Evolutionary conservation across 257 asterid genomes (phyloP).

Genomic region (Gardenia jasminoides): DNA sequence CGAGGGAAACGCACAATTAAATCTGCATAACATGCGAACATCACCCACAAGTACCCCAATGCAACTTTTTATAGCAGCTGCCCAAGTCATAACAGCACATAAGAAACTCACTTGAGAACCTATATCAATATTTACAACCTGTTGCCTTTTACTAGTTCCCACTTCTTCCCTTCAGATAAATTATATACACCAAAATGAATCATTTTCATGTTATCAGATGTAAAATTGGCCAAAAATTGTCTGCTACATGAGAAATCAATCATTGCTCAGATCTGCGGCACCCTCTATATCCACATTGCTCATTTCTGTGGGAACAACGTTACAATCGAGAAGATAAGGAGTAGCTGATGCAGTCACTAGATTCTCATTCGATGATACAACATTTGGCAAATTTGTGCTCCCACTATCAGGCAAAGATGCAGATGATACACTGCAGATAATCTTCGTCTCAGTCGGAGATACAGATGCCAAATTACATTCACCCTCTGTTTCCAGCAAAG

Average conservation of each 20-base stretch:
- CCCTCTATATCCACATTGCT: conserved; percentile 14
- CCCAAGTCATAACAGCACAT: background rate
- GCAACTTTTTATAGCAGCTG: background rate
- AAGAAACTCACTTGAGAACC: background rate
- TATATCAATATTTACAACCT: background rate
- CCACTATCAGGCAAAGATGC: conserved; percentile 28
- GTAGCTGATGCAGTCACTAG: conserved; percentile 18
- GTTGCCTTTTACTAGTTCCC: background rate
- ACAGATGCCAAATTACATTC: conserved; percentile 5
- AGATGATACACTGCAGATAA: conserved; percentile 12
- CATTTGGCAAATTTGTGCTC: conserved; percentile 25
- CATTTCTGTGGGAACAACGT: conserved; percentile 17
- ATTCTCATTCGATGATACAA: conserved; percentile 27
- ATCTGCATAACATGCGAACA: too few species aligned
- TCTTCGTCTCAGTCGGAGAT: conserved; percentile 23
- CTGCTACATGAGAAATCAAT: background rate
- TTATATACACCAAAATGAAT: background rate
- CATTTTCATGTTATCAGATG: background rate
- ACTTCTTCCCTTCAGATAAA: too few species aligned
- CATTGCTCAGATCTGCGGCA: conserved; percentile 24
- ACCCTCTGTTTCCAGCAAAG: conserved; percentile 26
- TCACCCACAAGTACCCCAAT: background rate
- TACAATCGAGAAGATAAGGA: conserved; percentile 25
- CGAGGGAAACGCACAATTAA: background rate
- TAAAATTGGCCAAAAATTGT: background rate